Evolutionary conservation across 805 yeast genomes (phyloP), one percentile per base, ranked within the genome.

Genomic region (Kluyveromyces lactis): DNA sequence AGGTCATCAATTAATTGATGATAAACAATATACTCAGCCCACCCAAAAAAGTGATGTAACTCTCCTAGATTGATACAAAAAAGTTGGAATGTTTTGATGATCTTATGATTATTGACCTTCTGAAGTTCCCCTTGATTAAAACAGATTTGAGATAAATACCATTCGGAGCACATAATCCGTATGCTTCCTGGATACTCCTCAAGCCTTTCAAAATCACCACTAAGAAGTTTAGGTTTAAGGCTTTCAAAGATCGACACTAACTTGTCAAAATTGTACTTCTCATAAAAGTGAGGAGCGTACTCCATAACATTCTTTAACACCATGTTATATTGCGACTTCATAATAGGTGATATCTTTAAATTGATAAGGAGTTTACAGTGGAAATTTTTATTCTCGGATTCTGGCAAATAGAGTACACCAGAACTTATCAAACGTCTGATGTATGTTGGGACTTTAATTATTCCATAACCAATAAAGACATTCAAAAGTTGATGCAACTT

Each of bases 381-480:
- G 31, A 69, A 69, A 42, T 52, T 60, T 52, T 67, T 68, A 37
- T 79, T 80, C 19, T 62, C 57, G 6, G 67, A 67, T 15, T 75
- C 73, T 6, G 74, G 69, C 3, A 77, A 58, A 58, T 83, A 86
- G 33, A 89, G 74, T 1, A 86, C 68, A 4, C 97, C 98, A 1
- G 92, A 79, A 8, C 96, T 86, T 33, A 90, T 87, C 27, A 89
- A 64, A 48, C 79, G 76, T 51, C 97, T 67, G 42, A 89, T 67
- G 52, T 90, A 90, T 1, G 82, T 71, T 1, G 69, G 57, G 1
- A 61, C 58, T 41, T 71, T 73, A n/a, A 71, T 62, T 35, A 68
- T 63, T 11, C 71, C 63, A 13, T 71, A 66, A 10, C 64, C 66
- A 4, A 55, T 52, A 13, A 67, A 46, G 15, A 64, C 55, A 40